A percentile compares a stretch with the other conserved stretches of the same genome.
Conservation (phyloP, 1,139 yeast species). For the Kurtzmaniella quercitrusa region DNA sequence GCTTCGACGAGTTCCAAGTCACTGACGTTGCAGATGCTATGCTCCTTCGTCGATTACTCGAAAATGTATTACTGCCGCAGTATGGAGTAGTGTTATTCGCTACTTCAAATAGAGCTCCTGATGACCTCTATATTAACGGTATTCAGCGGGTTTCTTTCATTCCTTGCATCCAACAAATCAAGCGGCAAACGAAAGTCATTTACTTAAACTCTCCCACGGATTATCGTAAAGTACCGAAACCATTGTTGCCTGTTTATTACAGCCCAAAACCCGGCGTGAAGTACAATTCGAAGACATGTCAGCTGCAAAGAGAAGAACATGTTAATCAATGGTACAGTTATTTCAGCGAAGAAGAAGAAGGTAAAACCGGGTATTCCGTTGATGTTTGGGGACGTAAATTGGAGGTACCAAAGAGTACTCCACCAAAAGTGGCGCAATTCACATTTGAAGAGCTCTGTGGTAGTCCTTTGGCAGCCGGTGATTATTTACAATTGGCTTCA, state of each 20-base stretch:
- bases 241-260: conserved; percentile 76
- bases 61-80: conserved; percentile 56
- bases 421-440: conserved; percentile 84
- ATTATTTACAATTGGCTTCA: conserved; percentile 80
- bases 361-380: conserved; percentile 33
- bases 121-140: conserved; percentile 87
- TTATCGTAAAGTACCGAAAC: conserved; percentile 84
- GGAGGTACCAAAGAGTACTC: conserved; percentile 68
- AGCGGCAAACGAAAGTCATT: conserved; percentile 69
- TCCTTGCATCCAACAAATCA: conserved; percentile 83
- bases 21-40: conserved; percentile 98
- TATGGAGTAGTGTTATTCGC: conserved; percentile 88
- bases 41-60: conserved; percentile 75
- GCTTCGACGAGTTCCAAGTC: conserved; percentile 95
- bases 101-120: conserved; percentile 93
- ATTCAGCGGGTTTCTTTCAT: conserved; percentile 86
- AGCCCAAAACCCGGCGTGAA: conserved; percentile 63
- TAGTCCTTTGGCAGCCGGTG: conserved; percentile 89
- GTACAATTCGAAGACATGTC: conserved; percentile 49
- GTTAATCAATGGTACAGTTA: conserved; percentile 72
- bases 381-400: conserved; percentile 87
- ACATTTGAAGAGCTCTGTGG: conserved; percentile 85
- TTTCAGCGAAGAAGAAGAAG: conserved; percentile 52
- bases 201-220: conserved; percentile 88
- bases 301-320: conserved; percentile 58